Percentiles rank a stretch among this genome's conserved stretches.
phyloP scores from a whole-genome alignment of 208 protist genomes.

The Crithidia expoeki region DNA sequence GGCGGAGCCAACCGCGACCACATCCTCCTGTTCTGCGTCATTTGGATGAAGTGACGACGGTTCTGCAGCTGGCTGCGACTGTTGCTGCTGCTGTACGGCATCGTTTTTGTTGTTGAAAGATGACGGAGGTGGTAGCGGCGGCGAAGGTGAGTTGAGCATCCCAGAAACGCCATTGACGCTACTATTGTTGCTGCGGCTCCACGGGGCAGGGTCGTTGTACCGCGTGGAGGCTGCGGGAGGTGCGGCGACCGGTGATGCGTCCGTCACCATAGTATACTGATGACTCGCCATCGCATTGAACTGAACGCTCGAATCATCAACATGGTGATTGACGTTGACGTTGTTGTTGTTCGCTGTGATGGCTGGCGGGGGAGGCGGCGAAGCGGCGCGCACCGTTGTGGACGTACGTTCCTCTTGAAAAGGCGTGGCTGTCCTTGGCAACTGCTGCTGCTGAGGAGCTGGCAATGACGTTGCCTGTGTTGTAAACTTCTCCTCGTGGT shows the following conservation, averaged over 20 bases:
- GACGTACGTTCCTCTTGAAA: slow-evolving; percentile 1
- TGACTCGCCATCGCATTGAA: too few species aligned
- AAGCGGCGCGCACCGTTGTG: background rate
- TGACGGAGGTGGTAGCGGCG: background rate
- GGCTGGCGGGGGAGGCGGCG: background rate
- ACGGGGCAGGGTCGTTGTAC: background rate
- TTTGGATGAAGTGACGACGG: background rate
- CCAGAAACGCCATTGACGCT: background rate
- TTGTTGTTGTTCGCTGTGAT: background rate
- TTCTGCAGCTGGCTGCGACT: background rate
- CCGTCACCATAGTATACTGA: background rate
- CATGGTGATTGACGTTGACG: background rate
- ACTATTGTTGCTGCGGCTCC: background rate
- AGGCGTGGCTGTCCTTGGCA: background rate
- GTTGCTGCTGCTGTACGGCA: background rate
- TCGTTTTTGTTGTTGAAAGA: background rate
- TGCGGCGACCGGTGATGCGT: background rate
- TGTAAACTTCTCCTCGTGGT: background rate
- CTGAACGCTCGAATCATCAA: too few species aligned
- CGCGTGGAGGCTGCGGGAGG: background rate
- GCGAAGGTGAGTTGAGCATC: background rate
- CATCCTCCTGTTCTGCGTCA: background rate
- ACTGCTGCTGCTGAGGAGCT: background rate
- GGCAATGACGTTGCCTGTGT: background rate
- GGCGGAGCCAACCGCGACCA: background rate